Percentiles rank a stretch among this genome's conserved stretches.
These are phyloP conservation scores for Tetratostichococcus sp. DNA, from an alignment of 139 green algal genomes.

Conservation along the genomic window DNA sequence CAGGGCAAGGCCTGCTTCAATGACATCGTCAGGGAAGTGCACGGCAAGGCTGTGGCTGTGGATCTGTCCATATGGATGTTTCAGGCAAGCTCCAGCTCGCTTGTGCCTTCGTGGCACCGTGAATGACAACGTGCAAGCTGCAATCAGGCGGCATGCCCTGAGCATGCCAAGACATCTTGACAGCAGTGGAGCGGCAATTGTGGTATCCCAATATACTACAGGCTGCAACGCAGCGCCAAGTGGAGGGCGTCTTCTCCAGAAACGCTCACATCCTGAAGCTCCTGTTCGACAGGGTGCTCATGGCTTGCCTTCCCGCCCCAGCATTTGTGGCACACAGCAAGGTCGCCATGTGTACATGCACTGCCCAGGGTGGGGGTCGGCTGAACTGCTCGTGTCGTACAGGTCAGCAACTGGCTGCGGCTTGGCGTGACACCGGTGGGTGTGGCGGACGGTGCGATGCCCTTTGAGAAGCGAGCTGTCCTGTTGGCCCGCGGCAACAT, in stretches of 20 bases:
- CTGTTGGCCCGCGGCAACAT: conserved; percentile 30
- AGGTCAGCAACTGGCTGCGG: conserved; percentile 64
- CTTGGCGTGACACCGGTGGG: conserved; percentile 57
- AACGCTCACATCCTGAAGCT: conserved; percentile 37
- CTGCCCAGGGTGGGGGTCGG: no score
- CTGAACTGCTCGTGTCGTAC: neutral
- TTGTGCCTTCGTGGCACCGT: no score
- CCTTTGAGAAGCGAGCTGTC: conserved; percentile 45
- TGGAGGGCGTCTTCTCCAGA: conserved; percentile 21
- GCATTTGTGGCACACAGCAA: no score
- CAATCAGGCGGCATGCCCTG: no score
- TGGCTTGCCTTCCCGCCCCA: no score
- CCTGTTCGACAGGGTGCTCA: conserved; percentile 56
- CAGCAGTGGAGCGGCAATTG: no score
- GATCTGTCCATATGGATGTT: conserved; percentile 55
- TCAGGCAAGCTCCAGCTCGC: conserved; percentile 40
- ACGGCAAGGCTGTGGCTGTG: conserved; percentile 37
- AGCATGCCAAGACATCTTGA: no score
- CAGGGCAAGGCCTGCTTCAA: no score
- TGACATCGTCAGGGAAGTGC: conserved; percentile 26
- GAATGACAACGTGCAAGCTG: no score
- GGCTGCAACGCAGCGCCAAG: conserved; percentile 11
- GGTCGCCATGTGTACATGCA: no score
- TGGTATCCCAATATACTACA: no score
- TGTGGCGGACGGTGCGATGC: conserved; percentile 57